Base-by-base conservation (phyloP, 441 rosid genomes). In the Macaranga tanarius region DNA sequence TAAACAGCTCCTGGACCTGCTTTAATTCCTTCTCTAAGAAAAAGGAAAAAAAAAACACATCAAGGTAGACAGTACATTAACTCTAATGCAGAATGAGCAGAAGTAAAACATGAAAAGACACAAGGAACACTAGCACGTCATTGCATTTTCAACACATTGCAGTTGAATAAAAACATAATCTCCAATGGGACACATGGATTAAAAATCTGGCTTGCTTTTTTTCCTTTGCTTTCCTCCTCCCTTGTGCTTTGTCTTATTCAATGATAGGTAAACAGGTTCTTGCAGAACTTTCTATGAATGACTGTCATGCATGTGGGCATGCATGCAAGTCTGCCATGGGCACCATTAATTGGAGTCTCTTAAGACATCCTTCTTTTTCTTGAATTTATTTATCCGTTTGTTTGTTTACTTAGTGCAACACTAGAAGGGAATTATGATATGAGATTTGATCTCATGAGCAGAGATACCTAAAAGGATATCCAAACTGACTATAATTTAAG, bases 1-100 rank as follows among this genome's bases (percentile, higher is more conserved):
- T 75, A 83, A 90, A 93, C 77, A 90, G 78, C 83, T 88, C 90
- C 76, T 92, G 96, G 25, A 92, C 97, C 82, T 84, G 93, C 80
- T 90, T 88, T 22, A 93, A 66, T 76, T 92, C 98, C 73, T 78
- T 92, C 81, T 93, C 97, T 92, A 89, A 56, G 3, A 1, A 1
- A 28, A 34, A 3, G 38, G 6, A 34, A 5, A 62, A 72, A 61
- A 54, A 62, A 70, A 67, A 72, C 62, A 64, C 50, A 65, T 63
- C n/a, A 59, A 12, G 5, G 40, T 64, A 64, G 45, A 59, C 10
- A 26, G 62, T 62, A 28, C 71, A 20, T 51, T 50, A 34, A 12
- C 22, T 51, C 13, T n/a, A 0, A 64, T 17, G 2, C 5, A 42
- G 22, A 64, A 58, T 20, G 47, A 40, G n/a, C 9, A 44, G 67